Evolutionary conservation across 495 filamentous ascomycete genomes (phyloP).

Genomic region (Polyplosphaeria fusca): DNA sequence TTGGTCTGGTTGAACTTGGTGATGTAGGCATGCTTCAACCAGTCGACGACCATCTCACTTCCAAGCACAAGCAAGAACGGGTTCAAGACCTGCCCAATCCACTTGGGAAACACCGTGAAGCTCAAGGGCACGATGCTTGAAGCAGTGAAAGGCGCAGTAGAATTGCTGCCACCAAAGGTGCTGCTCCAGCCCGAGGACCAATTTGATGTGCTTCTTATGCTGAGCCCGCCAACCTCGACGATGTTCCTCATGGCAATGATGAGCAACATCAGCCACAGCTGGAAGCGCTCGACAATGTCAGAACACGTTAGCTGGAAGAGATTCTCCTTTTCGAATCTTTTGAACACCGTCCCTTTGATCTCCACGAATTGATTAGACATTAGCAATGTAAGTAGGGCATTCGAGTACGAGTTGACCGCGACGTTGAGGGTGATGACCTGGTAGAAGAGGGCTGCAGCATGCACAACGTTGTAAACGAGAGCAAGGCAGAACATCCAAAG

Average conservation of each 20-base stretch:
- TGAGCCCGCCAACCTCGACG: conserved; percentile 78
- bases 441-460: conserved; percentile 86
- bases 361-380: conserved; percentile 97
- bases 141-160: conserved; percentile 48
- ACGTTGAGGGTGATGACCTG: conserved; percentile 97
- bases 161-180: conserved; percentile 41
- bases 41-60: conserved; percentile 95
- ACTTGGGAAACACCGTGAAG: conserved; percentile 85
- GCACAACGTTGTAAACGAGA: conserved; percentile 79
- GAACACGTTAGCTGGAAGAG: conserved; percentile 94
- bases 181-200: conserved; percentile 4
- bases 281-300: conserved; percentile 95
- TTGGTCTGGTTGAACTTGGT: conserved; percentile 97
- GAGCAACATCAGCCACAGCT: conserved; percentile 92
- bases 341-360: conserved; percentile 96
- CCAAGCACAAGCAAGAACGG: conserved; percentile 91
- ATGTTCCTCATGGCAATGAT: conserved; percentile 96
- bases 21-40: conserved; percentile 96
- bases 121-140: conserved; percentile 74
- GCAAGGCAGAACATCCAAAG: conserved; percentile 88
- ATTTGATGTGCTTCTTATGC: conserved; percentile 37
- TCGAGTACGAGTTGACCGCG: conserved; percentile 97
- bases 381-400: conserved; percentile 85
- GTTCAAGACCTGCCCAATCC: conserved; percentile 81
- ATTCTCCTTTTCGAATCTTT: conserved; percentile 96